Conservation (phyloP, 345 rosid species). For the Camelina neglecta region DNA sequence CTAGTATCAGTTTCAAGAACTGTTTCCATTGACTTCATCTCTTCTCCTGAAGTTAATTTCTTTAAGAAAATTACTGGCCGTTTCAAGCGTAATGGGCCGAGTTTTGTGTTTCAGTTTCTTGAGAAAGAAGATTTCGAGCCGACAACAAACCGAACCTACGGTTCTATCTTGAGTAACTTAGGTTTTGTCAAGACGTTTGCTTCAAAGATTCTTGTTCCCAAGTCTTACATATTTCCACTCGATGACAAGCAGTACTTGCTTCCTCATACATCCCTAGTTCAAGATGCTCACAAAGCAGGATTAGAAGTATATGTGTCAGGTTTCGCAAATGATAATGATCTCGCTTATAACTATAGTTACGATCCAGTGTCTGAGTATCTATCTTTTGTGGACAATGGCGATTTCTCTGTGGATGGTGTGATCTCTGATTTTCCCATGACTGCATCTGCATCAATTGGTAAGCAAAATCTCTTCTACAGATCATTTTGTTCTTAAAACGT, state of each 20-base stretch:
- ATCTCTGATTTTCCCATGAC: conserved; percentile 81
- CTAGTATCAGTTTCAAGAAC: conserved; percentile 52
- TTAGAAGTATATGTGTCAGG: conserved; percentile 71
- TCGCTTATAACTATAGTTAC: conserved; percentile 70
- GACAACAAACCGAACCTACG: conserved; percentile 69
- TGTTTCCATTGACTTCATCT: conserved; percentile 55
- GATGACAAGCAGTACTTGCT: conserved; percentile 52
- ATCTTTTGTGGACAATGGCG: conserved; percentile 63
- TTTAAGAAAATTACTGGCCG: conserved; percentile 51
- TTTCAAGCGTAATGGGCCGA: conserved; percentile 48
- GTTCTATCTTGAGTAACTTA: conserved; percentile 58
- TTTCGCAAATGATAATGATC: conserved; percentile 60
- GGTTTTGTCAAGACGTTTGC: conserved; percentile 77
- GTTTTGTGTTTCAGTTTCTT: conserved; percentile 63
- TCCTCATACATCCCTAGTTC: conserved; percentile 58
- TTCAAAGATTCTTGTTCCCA: conserved; percentile 79
- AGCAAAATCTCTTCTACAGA: conserved; percentile 17
- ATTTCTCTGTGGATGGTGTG: conserved; percentile 81
- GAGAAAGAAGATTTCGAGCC: conserved; percentile 54
- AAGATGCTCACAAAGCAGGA: conserved; percentile 78
- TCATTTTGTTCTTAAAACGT: background rate
- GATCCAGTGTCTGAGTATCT: conserved; percentile 76
- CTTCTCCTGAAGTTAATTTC: conserved; percentile 80
- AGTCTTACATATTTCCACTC: conserved; percentile 71
- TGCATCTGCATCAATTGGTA: conserved; percentile 68